These are phyloP conservation scores for Physaria fendleri DNA, from an alignment of 345 rosid genomes.

Conservation along the genomic window DNA sequence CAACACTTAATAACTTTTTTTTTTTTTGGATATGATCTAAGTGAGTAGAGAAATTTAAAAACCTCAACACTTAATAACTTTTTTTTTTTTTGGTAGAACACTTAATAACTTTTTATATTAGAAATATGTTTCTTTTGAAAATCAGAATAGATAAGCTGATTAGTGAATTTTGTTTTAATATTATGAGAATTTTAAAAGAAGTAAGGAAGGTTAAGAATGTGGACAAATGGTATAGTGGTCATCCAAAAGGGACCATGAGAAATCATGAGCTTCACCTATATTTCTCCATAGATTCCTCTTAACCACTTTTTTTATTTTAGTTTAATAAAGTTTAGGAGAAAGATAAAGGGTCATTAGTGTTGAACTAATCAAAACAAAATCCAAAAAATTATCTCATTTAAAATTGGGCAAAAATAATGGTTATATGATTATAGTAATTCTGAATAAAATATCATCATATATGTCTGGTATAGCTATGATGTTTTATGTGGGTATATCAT, in stretches of 20 bases:
- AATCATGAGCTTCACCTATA: conserved; percentile 28
- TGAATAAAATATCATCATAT: no score
- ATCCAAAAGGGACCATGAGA: conserved; percentile 22
- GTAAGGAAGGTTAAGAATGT: background rate
- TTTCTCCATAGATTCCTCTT: conserved; percentile 29
- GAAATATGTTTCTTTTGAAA: background rate
- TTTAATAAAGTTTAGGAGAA: conserved; percentile 4
- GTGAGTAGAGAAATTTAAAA: background rate
- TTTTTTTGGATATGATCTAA: background rate
- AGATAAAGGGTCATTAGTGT: conserved; percentile 11
- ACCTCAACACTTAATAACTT: background rate
- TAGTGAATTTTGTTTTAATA: background rate
- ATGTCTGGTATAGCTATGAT: no score
- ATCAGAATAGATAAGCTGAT: background rate
- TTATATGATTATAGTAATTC: conserved; percentile 4
- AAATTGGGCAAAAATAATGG: conserved; percentile 1
- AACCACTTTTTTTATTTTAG: conserved; percentile 14
- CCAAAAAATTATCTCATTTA: background rate
- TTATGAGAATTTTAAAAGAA: background rate
- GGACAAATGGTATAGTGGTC: conserved; percentile 18
- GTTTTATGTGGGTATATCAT: no score
- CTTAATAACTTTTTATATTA: background rate
- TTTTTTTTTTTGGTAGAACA: no score
- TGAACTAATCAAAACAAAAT: conserved; percentile 12
- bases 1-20: background rate